These are phyloP conservation scores for Aspergillus hancockii DNA, from an alignment of 495 filamentous ascomycete genomes.

Conservation along the genomic window DNA sequence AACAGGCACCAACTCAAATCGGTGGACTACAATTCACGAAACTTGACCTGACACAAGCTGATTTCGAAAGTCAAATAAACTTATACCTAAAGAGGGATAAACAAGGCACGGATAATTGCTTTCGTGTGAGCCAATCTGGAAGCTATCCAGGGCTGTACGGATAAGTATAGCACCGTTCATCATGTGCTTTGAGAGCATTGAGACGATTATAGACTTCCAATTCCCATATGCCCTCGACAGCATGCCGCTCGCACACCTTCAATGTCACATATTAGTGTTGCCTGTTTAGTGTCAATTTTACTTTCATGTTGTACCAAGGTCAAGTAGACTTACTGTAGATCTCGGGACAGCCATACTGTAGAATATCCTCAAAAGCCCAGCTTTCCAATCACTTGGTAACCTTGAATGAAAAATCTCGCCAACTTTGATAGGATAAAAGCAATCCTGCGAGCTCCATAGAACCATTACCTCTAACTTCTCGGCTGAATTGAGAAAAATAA, in stretches of 20 bases:
- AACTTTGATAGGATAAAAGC: neutral
- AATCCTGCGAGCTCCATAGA: neutral
- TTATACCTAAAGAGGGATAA: constrained; percentile 25
- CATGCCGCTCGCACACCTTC: constrained; percentile 5
- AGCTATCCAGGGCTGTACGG: constrained; percentile 19
- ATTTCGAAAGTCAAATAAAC: constrained; percentile 19
- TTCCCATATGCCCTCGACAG: constrained; percentile 2
- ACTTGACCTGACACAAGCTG: neutral
- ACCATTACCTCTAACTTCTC: neutral
- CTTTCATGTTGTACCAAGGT: neutral
- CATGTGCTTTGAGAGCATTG: constrained; percentile 9
- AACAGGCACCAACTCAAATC: too few relatives aligned
- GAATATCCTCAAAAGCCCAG: constrained; percentile 8
- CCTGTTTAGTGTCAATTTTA: constrained; percentile 2
- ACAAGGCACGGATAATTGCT: constrained; percentile 28
- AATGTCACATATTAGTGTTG: constrained; percentile 5
- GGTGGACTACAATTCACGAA: too few relatives aligned
- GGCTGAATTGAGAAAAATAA: neutral
- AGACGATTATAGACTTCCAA: constrained; percentile 1
- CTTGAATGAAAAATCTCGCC: neutral
- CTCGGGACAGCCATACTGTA: constrained; percentile 5
- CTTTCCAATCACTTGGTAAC: neutral
- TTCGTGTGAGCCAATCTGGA: constrained; percentile 20
- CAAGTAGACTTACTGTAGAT: constrained; percentile 1
- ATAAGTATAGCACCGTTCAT: constrained; percentile 20